Evolutionary conservation across 2,329 filamentous ascomycete genomes (phyloP), one percentile per base, ranked within the genome.

Genomic region (Aurifilum marmelostoma): DNA sequence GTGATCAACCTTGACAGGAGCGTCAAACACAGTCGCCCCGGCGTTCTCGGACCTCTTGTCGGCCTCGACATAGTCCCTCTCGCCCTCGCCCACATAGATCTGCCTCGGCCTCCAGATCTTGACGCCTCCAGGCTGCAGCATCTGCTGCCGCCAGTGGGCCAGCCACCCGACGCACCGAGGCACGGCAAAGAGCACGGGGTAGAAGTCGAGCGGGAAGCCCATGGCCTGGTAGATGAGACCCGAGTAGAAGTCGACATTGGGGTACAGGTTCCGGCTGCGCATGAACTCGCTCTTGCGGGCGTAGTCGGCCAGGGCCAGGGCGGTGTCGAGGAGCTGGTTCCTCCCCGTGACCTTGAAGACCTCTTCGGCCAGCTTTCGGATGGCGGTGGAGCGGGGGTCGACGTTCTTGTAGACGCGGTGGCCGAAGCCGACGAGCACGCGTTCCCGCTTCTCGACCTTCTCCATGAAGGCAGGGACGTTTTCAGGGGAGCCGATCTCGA

Each of bases 361-460:
- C 70, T 83, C 79, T 66, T 85, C 83, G 41, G 84, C 83, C 0
- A 86, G 79, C 71, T 81, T 76, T 6, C 81, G 79, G 70, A 87
- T 85, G 43, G 83, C 82, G 7, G 79, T 84, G 14, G 80, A 83
- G 3, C 85, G 82, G 5, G 85, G 85, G 71, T 87, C 85, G 0
- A 83, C 81, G 72, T 84, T 85, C 73, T 85, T 83, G 76, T 86
- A 86, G 32, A 86, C 82, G 29, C 84, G 80, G 76, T 88, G 85
- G 6, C 85, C 85, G 73, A 86, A 87, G 8, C 85, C 85, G 34
- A 86, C 85, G 1, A 88, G 80, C 9, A 86, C 82, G 9, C 81
- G 78, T 75, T 87, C 83, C 4, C 83, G 79, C 72, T 74, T 77
- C 76, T 87, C 84, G 0, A 87, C 85, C 54, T 81, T 79, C 2